Conservation (phyloP, 352 stramenopile species). For the Globisporangium sylvaticum region DNA sequence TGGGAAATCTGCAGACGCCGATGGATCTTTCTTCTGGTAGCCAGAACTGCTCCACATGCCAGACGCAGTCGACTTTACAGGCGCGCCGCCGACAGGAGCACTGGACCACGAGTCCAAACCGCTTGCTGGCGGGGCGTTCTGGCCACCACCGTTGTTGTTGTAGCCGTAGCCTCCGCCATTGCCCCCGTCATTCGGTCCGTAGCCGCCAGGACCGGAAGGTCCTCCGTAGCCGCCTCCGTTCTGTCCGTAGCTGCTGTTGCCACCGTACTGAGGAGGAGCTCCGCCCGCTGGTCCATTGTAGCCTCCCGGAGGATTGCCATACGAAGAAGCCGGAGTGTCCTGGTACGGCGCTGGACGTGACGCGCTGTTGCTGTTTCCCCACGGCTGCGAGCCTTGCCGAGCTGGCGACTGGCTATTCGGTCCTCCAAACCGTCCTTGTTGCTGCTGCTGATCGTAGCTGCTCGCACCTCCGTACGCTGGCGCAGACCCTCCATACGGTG, state of each 20-base stretch:
- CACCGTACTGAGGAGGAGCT: slow-evolving; percentile 15
- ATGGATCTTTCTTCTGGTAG: slow-evolving; percentile 72
- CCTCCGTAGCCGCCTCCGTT: slow-evolving; percentile 15
- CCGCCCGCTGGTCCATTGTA: slow-evolving; percentile 16
- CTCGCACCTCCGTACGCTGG: slow-evolving; percentile 10
- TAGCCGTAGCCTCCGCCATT: slow-evolving; percentile 24
- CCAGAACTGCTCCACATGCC: slow-evolving; percentile 80
- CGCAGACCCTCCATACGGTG: slow-evolving; percentile 7
- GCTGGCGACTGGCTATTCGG: slow-evolving; percentile 7
- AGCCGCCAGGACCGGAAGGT: slow-evolving; percentile 9
- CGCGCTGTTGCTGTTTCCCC: slow-evolving; percentile 28
- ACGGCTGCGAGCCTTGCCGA: slow-evolving; percentile 26
- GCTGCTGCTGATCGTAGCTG: slow-evolving; percentile 16
- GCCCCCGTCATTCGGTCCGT: slow-evolving; percentile 18
- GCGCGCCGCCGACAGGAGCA: slow-evolving; percentile 21
- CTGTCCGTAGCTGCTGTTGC: slow-evolving; percentile 12
- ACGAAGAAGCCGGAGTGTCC: slow-evolving; percentile 32
- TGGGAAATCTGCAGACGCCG: slow-evolving; percentile 26
- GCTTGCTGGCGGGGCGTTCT: slow-evolving; percentile 18
- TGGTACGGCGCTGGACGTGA: slow-evolving; percentile 56
- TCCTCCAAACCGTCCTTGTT: slow-evolving; percentile 9
- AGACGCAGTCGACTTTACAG: slow-evolving; percentile 34
- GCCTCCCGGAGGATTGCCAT: slow-evolving; percentile 18
- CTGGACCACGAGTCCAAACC: slow-evolving; percentile 61
- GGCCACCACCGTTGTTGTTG: slow-evolving; percentile 13